Evolutionary conservation across 495 filamentous ascomycete species (phyloP).

Genomic region (Neurospora sp.): DNA sequence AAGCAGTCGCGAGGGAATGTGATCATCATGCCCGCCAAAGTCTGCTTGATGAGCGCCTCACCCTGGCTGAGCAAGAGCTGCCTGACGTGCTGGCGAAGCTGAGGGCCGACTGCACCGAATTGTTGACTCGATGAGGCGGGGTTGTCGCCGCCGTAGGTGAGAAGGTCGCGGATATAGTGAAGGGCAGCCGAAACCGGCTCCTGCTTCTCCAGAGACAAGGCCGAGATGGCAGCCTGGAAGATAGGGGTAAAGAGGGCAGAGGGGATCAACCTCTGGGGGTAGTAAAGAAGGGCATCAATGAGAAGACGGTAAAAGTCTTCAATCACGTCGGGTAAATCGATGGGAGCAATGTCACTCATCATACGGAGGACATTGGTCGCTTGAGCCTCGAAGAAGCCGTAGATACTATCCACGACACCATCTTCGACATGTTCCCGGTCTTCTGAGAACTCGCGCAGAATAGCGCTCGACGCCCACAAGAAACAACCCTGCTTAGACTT

Average conservation of each 20-base stretch:
- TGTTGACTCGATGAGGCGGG: slow-evolving; percentile 61
- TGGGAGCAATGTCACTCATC: slow-evolving; percentile 75
- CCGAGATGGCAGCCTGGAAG: slow-evolving; percentile 75
- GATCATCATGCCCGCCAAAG: slow-evolving; percentile 97
- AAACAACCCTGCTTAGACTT: slow-evolving; percentile 89
- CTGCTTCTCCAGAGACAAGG: slow-evolving; percentile 77
- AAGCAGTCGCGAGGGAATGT: slow-evolving; percentile 92
- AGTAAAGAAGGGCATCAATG: slow-evolving; percentile 83
- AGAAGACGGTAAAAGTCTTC: slow-evolving; percentile 96
- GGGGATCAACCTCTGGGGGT: slow-evolving; percentile 68
- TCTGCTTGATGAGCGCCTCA: slow-evolving; percentile 68
- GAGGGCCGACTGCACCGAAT: slow-evolving; percentile 36
- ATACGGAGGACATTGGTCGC: slow-evolving; percentile 75
- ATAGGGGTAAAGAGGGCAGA: slow-evolving; percentile 70
- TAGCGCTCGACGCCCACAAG: slow-evolving; percentile 90
- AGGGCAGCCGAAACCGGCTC: slow-evolving; percentile 85
- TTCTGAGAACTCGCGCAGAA: slow-evolving; percentile 88
- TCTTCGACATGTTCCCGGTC: slow-evolving; percentile 76
- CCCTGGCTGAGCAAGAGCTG: slow-evolving; percentile 61
- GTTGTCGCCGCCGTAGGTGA: slow-evolving; percentile 74
- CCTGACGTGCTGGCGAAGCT: slow-evolving; percentile 63
- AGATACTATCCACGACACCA: slow-evolving; percentile 78
- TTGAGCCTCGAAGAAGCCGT: slow-evolving; percentile 90
- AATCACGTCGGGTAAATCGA: slow-evolving; percentile 91
- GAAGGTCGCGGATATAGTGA: slow-evolving; percentile 86